A percentile compares a stretch with the other conserved stretches of the same genome.
Conservation (phyloP, 176 grass and related monocot genomes). For the Eleusine indica region DNA sequence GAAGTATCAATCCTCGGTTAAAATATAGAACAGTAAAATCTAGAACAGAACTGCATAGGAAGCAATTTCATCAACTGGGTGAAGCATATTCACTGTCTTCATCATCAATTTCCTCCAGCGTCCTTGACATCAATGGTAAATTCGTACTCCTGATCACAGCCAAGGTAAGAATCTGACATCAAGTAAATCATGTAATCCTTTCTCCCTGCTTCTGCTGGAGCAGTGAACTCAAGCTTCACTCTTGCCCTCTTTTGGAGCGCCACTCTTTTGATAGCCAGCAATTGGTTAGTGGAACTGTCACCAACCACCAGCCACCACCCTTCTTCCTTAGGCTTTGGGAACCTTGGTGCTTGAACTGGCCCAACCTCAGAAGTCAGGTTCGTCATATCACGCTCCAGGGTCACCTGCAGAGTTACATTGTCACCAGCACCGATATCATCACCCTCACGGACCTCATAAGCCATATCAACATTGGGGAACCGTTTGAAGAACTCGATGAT, state of each 20-base stretch:
- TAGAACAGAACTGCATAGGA: background rate
- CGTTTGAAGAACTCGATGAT: slow-evolving; percentile 77
- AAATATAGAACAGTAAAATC: background rate
- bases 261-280: slow-evolving; percentile 89
- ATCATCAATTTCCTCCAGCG: slow-evolving; percentile 53
- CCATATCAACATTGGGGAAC: slow-evolving; percentile 93
- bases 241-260: slow-evolving; percentile 69
- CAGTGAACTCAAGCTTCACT: slow-evolving; percentile 77
- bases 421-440: slow-evolving; percentile 63
- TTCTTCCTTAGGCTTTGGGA: slow-evolving; percentile 93
- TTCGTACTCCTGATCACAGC: slow-evolving; percentile 93
- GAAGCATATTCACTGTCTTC: background rate
- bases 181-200: slow-evolving; percentile 88
- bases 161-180: slow-evolving; percentile 90
- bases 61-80: background rate
- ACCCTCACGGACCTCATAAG: slow-evolving; percentile 74
- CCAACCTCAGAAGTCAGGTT: slow-evolving; percentile 64
- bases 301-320: slow-evolving; percentile 89
- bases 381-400: slow-evolving; percentile 73
- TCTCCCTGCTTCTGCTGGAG: slow-evolving; percentile 56
- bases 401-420: slow-evolving; percentile 80
- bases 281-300: slow-evolving; percentile 64
- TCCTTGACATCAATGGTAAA: slow-evolving; percentile 76
- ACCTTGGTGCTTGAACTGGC: slow-evolving; percentile 80
- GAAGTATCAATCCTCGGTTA: background rate